These are phyloP conservation scores for Angophora floribunda DNA, from an alignment of 345 rosid species.

Conservation along the genomic window DNA sequence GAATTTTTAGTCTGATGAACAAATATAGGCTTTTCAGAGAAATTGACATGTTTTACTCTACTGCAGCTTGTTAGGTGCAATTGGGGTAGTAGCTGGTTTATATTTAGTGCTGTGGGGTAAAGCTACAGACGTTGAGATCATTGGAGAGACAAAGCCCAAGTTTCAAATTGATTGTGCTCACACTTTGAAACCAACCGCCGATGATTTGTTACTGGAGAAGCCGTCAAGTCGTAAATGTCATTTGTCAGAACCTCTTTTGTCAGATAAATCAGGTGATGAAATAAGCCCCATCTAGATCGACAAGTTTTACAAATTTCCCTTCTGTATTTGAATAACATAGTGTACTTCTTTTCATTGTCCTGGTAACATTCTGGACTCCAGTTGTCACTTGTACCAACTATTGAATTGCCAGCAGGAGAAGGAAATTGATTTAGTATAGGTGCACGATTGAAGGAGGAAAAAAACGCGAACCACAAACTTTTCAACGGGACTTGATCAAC, in stretches of 20 bases:
- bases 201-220: not conserved
- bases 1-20: not conserved
- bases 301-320: not conserved
- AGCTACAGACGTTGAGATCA: conserved; percentile 9
- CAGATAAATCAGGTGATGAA: not conserved
- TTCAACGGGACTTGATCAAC: not conserved
- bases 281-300: not conserved
- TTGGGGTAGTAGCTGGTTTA: conserved; percentile 6
- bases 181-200: not conserved
- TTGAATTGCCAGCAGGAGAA: not conserved
- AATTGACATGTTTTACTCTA: not conserved
- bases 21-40: not conserved
- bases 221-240: not conserved
- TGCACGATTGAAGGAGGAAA: not conserved
- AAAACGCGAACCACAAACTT: not conserved
- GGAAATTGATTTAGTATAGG: not conserved
- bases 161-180: not conserved
- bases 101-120: conserved; percentile 18
- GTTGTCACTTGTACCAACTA: not conserved
- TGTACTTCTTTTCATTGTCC: not conserved
- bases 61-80: conserved; percentile 15
- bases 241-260: conserved; percentile 9
- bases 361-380: not conserved
- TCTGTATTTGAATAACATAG: not conserved
- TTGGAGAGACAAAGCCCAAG: not conserved